Conservation (phyloP, 129 eudicot species). For the Calendula officinalis region DNA sequence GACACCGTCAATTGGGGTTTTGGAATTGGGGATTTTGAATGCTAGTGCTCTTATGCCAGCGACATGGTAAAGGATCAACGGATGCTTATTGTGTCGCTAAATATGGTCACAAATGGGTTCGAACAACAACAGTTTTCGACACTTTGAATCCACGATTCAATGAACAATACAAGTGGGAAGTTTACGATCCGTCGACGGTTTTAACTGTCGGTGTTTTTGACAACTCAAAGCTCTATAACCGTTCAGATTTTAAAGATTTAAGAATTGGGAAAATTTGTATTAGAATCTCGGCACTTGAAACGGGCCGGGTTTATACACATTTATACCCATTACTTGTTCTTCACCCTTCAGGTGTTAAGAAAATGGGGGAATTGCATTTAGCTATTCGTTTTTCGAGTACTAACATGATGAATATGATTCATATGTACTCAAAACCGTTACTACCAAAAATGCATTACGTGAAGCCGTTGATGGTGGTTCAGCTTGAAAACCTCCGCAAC, state of each 20-base stretch:
- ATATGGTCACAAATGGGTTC: conserved; percentile 79
- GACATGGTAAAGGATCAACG: conserved; percentile 55
- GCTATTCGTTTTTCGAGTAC: conserved; percentile 69
- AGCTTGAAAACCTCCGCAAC: conserved; percentile 54
- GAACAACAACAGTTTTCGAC: conserved; percentile 67
- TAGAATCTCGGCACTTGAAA: conserved; percentile 70
- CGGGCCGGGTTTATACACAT: conserved; percentile 73
- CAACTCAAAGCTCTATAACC: conserved; percentile 43
- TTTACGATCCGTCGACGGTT: conserved; percentile 79
- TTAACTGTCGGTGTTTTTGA: conserved; percentile 78
- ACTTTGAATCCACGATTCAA: conserved; percentile 65
- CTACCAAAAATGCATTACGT: conserved; percentile 83
- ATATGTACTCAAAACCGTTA: conserved; percentile 54
- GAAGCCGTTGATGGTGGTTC: conserved; percentile 49
- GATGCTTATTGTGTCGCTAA: conserved; percentile 75
- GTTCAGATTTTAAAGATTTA: conserved; percentile 37
- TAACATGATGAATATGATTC: conserved; percentile 57
- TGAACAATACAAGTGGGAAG: conserved; percentile 94
- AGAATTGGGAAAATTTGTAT: conserved; percentile 73
- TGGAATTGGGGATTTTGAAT: conserved; percentile 65
- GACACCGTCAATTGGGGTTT: conserved; percentile 69
- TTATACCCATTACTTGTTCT: conserved; percentile 74
- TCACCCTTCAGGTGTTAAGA: conserved; percentile 73
- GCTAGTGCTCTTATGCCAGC: conserved; percentile 67
- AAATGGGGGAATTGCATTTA: conserved; percentile 83